A percentile compares a stretch with the other conserved stretches of the same genome.
These are phyloP conservation scores for Tillandsia leiboldiana DNA, from an alignment of 176 grass and related monocot species.

Conservation along the genomic window DNA sequence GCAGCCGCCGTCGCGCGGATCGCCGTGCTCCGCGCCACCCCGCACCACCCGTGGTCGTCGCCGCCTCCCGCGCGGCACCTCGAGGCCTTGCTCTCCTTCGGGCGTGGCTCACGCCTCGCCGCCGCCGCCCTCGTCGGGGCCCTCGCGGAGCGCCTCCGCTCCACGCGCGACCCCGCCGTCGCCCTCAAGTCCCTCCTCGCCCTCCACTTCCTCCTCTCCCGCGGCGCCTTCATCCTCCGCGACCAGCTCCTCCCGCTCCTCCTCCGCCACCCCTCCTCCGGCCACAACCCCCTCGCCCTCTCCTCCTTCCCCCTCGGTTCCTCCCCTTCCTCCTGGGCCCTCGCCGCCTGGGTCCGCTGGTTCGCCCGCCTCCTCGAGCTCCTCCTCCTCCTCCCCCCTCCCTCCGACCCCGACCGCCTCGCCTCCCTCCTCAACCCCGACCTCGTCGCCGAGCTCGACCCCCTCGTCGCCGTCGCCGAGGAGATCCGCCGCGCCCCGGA, in stretches of 20 bases:
- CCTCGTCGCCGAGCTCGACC: constrained; percentile 35
- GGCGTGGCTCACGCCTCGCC: constrained; percentile 63
- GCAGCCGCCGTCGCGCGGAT: constrained; percentile 30
- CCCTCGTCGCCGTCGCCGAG: constrained; percentile 35
- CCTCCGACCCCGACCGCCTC: constrained; percentile 6
- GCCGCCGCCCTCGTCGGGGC: constrained; percentile 39
- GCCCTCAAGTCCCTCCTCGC: constrained; percentile 72
- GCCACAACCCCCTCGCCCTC: constrained; percentile 79
- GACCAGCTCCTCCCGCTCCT: constrained; percentile 62
- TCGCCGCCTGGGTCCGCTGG: constrained; percentile 68
- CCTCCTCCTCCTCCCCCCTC: constrained; percentile 40
- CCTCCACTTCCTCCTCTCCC: constrained; percentile 44
- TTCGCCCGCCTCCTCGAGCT: constrained; percentile 71
- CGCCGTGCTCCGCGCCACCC: constrained; percentile 56
- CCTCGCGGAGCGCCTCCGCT: constrained; percentile 46
- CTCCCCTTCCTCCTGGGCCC: constrained; percentile 36
- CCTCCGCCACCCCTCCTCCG: constrained; percentile 47
- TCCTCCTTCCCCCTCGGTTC: constrained; percentile 45
- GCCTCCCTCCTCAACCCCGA: constrained; percentile 18
- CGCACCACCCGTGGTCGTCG: constrained; percentile 47
- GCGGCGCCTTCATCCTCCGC: constrained; percentile 70
- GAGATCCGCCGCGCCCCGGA: constrained; percentile 39
- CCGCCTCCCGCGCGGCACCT: constrained; percentile 41
- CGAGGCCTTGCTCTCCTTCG: constrained; percentile 72
- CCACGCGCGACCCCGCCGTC: constrained; percentile 43